phyloP scores from a whole-genome alignment of 2,329 filamentous ascomycete species.

The Apiospora pterosperma region DNA sequence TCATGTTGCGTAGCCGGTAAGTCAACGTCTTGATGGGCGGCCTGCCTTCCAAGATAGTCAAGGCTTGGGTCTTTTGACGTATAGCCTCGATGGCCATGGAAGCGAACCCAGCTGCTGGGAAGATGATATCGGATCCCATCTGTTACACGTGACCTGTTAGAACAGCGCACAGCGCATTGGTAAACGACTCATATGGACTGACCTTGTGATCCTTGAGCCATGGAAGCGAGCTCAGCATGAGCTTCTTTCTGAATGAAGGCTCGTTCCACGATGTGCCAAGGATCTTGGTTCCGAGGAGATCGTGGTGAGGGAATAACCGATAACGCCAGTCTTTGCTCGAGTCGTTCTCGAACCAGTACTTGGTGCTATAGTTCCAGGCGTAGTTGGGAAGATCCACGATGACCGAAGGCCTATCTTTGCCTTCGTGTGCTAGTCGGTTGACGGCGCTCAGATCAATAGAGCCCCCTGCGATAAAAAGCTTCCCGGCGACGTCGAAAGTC shows the following conservation, averaged over 20 bases:
- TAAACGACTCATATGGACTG: too few relatives aligned
- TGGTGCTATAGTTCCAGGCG: slow-evolving; percentile 18
- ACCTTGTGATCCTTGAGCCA: slow-evolving; percentile 43
- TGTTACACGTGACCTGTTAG: too few relatives aligned
- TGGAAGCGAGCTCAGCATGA: slow-evolving; percentile 22
- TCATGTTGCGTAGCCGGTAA: slow-evolving; percentile 19
- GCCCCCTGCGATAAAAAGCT: slow-evolving; percentile 13
- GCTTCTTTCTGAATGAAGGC: slow-evolving; percentile 10
- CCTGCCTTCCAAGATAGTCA: too few relatives aligned
- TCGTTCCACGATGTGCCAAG: slow-evolving; percentile 11
- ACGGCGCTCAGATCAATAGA: slow-evolving; percentile 15
- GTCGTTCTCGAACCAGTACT: slow-evolving; percentile 18
- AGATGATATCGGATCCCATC: slow-evolving; percentile 40
- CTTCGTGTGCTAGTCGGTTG: slow-evolving; percentile 7
- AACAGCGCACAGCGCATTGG: too few relatives aligned
- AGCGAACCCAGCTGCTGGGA: slow-evolving; percentile 34
- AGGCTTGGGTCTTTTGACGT: slow-evolving; percentile 19
- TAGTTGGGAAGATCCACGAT: slow-evolving; percentile 24
- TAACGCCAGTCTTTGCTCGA: slow-evolving; percentile 19
- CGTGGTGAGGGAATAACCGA: slow-evolving; percentile 12
- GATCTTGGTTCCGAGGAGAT: slow-evolving; percentile 18
- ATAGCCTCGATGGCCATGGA: slow-evolving; percentile 29
- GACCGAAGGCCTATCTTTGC: not conserved
- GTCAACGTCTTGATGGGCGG: slow-evolving; percentile 7
- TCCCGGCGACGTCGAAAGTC: slow-evolving; percentile 18